Evolutionary conservation across 306 rosid species (phyloP).

Genomic region (Carpinus viminea): DNA sequence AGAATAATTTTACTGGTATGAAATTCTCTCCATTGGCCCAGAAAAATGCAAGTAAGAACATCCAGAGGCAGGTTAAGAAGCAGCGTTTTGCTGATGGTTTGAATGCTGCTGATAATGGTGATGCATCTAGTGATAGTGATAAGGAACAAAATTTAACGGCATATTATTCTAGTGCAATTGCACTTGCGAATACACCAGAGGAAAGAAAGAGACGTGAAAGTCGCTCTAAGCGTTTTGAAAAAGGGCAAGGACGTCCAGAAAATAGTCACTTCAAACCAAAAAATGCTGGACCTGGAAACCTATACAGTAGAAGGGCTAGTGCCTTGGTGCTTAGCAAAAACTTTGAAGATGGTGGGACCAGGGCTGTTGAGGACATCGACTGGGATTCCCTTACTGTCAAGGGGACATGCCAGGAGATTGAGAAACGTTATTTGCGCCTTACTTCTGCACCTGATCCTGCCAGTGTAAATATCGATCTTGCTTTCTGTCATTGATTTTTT

Average conservation of each 20-base stretch:
- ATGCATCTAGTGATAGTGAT: constrained; percentile 87
- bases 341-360: constrained; percentile 70
- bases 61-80: constrained; percentile 71
- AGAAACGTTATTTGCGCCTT: constrained; percentile 92
- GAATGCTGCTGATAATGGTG: constrained; percentile 56
- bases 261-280: constrained; percentile 55
- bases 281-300: constrained; percentile 63
- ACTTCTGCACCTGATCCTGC: constrained; percentile 99
- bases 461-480: constrained; percentile 51
- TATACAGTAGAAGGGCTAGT: constrained; percentile 75
- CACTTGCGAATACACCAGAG: constrained; percentile 75
- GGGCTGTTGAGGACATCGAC: constrained; percentile 98
- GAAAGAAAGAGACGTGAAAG: constrained; percentile 91
- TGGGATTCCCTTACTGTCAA: constrained; percentile 99
- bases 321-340: constrained; percentile 74
- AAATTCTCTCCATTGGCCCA: constrained; percentile 56
- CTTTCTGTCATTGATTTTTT: constrained; percentile 3
- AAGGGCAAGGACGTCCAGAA: constrained; percentile 66
- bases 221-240: constrained; percentile 93
- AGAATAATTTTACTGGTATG: constrained; percentile 41
- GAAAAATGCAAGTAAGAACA: constrained; percentile 52
- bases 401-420: constrained; percentile 98
- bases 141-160: constrained; percentile 73
- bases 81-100: constrained; percentile 66
- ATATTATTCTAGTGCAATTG: constrained; percentile 71